Percentiles rank a stretch among this genome's conserved stretches.
Evolutionary conservation across 495 filamentous ascomycete species (phyloP).

Genomic region (Penicillium verhagenii): DNA sequence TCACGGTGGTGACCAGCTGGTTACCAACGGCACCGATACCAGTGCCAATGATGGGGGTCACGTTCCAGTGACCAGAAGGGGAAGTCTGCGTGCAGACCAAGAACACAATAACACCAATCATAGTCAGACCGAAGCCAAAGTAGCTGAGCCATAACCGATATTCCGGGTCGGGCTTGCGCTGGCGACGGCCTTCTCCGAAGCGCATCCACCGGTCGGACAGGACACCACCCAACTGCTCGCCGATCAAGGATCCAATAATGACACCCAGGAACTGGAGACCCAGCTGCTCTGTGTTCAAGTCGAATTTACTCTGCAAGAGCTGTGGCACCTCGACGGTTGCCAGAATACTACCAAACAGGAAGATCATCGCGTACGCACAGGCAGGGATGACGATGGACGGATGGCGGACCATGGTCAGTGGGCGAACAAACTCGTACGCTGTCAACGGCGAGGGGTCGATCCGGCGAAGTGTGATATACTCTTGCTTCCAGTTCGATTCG

Average conservation of each 20-base stretch:
- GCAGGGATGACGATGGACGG: conserved; percentile 48
- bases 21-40: conserved; percentile 53
- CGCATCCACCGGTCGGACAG: conserved; percentile 53
- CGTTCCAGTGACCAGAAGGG: conserved; percentile 44
- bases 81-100: conserved; percentile 42
- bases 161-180: conserved; percentile 36
- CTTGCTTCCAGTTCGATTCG: conserved; percentile 28
- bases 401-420: conserved; percentile 39
- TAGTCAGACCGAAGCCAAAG: conserved; percentile 43
- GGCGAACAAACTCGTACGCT: conserved; percentile 45
- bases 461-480: conserved; percentile 44
- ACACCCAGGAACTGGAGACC: conserved; percentile 55
- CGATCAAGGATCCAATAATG: conserved; percentile 57
- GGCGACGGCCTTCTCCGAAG: conserved; percentile 20
- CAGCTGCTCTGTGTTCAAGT: conserved; percentile 51
- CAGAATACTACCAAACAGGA: conserved; percentile 42
- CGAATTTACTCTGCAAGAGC: conserved; percentile 49
- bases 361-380: conserved; percentile 51
- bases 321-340: conserved; percentile 54
- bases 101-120: conserved; percentile 53
- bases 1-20: conserved; percentile 56
- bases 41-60: conserved; percentile 51
- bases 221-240: conserved; percentile 55
- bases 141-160: conserved; percentile 56
- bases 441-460: conserved; percentile 50